These are phyloP conservation scores for Oropetium thomaeum DNA, from an alignment of 176 grass and related monocot species.

Conservation along the genomic window DNA sequence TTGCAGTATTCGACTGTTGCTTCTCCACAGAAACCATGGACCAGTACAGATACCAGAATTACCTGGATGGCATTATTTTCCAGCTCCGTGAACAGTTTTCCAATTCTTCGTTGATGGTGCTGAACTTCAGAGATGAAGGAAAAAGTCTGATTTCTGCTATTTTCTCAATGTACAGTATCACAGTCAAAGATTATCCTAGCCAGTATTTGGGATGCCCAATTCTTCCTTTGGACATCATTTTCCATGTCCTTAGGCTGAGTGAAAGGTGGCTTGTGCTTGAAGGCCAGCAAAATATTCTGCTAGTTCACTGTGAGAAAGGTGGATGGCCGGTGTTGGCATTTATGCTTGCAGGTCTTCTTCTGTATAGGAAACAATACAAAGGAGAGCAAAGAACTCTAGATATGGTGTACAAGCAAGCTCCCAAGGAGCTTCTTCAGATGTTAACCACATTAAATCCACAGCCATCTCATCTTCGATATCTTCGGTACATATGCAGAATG, in stretches of 20 bases:
- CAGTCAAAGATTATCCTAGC: slow-evolving; percentile 67
- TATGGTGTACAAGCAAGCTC: slow-evolving; percentile 94
- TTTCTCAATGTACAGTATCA: slow-evolving; percentile 63
- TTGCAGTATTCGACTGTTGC: slow-evolving; percentile 93
- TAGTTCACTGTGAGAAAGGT: slow-evolving; percentile 92
- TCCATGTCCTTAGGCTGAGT: slow-evolving; percentile 73
- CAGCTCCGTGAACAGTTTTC: slow-evolving; percentile 69
- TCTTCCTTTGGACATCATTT: slow-evolving; percentile 80
- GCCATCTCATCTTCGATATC: slow-evolving; percentile 83
- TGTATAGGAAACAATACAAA: slow-evolving; percentile 81
- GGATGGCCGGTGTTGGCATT: slow-evolving; percentile 92
- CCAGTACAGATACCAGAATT: slow-evolving; percentile 67
- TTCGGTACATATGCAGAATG: slow-evolving; percentile 75
- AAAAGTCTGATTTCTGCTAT: slow-evolving; percentile 54
- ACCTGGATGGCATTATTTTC: slow-evolving; percentile 60
- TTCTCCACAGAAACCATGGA: slow-evolving; percentile 82
- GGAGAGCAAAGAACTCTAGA: slow-evolving; percentile 91
- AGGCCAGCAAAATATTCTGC: slow-evolving; percentile 72
- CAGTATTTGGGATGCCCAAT: slow-evolving; percentile 69
- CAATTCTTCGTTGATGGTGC: slow-evolving; percentile 73
- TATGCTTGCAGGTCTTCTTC: slow-evolving; percentile 89
- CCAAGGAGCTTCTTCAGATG: slow-evolving; percentile 77
- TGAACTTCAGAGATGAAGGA: slow-evolving; percentile 75
- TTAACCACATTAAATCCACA: slow-evolving; percentile 72
- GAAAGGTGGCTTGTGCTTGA: slow-evolving; percentile 79